phyloP scores from a whole-genome alignment of 768 basidiomycete genomes.

The Cantharellus cinnabarinus region DNA sequence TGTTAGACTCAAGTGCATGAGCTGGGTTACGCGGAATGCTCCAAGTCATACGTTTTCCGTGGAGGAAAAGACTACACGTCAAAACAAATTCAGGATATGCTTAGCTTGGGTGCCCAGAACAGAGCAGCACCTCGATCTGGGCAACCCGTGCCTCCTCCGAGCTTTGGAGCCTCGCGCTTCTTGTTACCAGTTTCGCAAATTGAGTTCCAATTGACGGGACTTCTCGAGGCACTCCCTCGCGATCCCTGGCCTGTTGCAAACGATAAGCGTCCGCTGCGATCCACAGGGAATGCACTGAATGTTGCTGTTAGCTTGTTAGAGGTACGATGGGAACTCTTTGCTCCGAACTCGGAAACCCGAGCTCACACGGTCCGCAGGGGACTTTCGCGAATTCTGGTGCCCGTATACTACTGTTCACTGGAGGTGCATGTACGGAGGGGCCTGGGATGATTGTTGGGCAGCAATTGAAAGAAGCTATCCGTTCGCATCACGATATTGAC shows the following conservation, averaged over 20 bases:
- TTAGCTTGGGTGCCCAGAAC: constrained; percentile 59
- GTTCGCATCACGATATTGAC: constrained; percentile 97
- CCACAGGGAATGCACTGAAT: constrained; percentile 85
- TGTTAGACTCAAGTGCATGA: constrained; percentile 93
- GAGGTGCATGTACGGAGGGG: constrained; percentile 89
- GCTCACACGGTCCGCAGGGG: constrained; percentile 22
- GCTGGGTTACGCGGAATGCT: constrained; percentile 87
- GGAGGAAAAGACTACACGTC: constrained; percentile 91
- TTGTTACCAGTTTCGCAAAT: constrained; percentile 77
- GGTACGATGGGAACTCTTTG: constrained; percentile 19
- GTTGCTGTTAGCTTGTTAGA: constrained; percentile 87
- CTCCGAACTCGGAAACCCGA: not conserved
- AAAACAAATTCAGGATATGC: constrained; percentile 98
- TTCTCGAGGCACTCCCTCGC: constrained; percentile 66
- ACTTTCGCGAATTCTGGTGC: constrained; percentile 93
- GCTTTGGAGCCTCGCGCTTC: constrained; percentile 73
- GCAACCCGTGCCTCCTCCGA: constrained; percentile 56
- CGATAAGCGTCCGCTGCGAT: constrained; percentile 80
- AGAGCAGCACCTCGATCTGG: constrained; percentile 76
- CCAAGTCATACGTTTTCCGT: constrained; percentile 96
- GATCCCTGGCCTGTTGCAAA: constrained; percentile 97
- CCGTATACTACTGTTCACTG: constrained; percentile 88
- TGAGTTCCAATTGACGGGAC: constrained; percentile 89
- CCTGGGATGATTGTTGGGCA: constrained; percentile 93
- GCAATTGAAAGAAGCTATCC: constrained; percentile 90